phyloP scores from a whole-genome alignment of 2,329 filamentous ascomycete genomes.

The Curvularia verruculosa region DNA sequence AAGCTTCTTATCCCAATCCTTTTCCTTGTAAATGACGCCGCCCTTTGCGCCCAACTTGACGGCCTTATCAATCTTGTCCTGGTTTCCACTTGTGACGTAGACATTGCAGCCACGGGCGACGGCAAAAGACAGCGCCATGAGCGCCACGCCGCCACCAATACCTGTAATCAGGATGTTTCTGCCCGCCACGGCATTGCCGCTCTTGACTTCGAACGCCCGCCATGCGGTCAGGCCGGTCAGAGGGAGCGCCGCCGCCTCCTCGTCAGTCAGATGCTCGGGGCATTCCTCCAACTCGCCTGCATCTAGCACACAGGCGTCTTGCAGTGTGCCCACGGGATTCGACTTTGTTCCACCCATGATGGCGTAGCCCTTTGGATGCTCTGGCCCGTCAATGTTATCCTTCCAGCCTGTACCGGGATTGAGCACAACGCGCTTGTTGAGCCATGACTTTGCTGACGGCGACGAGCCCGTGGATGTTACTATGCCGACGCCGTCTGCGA shows the following conservation, averaged over 20 bases:
- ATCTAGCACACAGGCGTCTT: conserved; percentile 73
- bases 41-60: conserved; percentile 74
- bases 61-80: conserved; percentile 77
- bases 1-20: conserved; percentile 82
- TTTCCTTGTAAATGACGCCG: conserved; percentile 81
- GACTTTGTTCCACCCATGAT: conserved; percentile 73
- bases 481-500: conserved; percentile 81
- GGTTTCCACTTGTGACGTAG: conserved; percentile 78
- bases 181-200: conserved; percentile 65
- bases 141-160: conserved; percentile 89
- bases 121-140: conserved; percentile 81
- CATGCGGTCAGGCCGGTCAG: conserved; percentile 87
- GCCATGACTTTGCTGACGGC: conserved; percentile 61
- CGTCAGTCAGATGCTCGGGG: conserved; percentile 72
- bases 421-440: conserved; percentile 74
- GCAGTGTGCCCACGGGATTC: conserved; percentile 71
- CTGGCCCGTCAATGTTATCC: conserved; percentile 72
- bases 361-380: conserved; percentile 63
- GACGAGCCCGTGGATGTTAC: conserved; percentile 69
- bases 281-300: conserved; percentile 76
- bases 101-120: conserved; percentile 74
- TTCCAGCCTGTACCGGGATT: conserved; percentile 82
- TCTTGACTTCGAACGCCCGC: conserved; percentile 84
- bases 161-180: conserved; percentile 85
- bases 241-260: conserved; percentile 82